phyloP scores from a whole-genome alignment of 2,329 filamentous ascomycete species.

The Beauveria sp. region DNA sequence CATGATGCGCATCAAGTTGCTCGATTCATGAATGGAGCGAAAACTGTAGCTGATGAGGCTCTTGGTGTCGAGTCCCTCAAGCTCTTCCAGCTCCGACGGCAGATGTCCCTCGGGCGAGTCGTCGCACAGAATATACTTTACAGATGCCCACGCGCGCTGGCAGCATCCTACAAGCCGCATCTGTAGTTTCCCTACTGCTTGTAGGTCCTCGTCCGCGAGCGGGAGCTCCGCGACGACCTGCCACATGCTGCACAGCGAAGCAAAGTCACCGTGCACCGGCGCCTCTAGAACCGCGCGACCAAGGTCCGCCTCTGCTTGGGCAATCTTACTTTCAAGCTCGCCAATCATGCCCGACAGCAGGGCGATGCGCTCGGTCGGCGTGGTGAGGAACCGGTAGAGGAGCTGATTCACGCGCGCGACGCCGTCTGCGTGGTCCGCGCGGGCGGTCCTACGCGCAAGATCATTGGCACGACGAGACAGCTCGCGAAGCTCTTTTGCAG shows the following conservation, averaged over 20 bases:
- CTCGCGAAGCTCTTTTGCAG: slow-evolving; percentile 29
- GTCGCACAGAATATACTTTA: slow-evolving; percentile 74
- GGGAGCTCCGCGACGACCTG: slow-evolving; percentile 37
- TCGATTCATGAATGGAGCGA: slow-evolving; percentile 89
- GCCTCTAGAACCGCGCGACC: slow-evolving; percentile 57
- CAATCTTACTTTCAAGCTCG: slow-evolving; percentile 58
- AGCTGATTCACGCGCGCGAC: slow-evolving; percentile 71
- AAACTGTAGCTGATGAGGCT: slow-evolving; percentile 92
- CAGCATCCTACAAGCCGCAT: slow-evolving; percentile 52
- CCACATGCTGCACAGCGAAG: slow-evolving; percentile 54
- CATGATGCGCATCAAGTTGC: slow-evolving; percentile 62
- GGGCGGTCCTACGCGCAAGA: slow-evolving; percentile 61
- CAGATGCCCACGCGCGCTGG: slow-evolving; percentile 65
- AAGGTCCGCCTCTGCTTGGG: slow-evolving; percentile 56
- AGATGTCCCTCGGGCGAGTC: slow-evolving; percentile 90
- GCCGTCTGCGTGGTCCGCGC: slow-evolving; percentile 89
- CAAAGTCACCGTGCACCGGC: slow-evolving; percentile 64
- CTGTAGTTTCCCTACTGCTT: slow-evolving; percentile 36
- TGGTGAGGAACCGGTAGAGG: slow-evolving; percentile 50
- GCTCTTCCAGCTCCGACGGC: slow-evolving; percentile 66
- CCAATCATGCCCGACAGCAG: slow-evolving; percentile 52
- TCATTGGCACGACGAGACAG: slow-evolving; percentile 47
- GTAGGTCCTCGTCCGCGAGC: slow-evolving; percentile 30
- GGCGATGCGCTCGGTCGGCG: slow-evolving; percentile 32
- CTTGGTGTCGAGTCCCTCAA: slow-evolving; percentile 70